Evolutionary conservation across 148 eudicot species (phyloP).

Genomic region (Nepenthes mirabilis): DNA sequence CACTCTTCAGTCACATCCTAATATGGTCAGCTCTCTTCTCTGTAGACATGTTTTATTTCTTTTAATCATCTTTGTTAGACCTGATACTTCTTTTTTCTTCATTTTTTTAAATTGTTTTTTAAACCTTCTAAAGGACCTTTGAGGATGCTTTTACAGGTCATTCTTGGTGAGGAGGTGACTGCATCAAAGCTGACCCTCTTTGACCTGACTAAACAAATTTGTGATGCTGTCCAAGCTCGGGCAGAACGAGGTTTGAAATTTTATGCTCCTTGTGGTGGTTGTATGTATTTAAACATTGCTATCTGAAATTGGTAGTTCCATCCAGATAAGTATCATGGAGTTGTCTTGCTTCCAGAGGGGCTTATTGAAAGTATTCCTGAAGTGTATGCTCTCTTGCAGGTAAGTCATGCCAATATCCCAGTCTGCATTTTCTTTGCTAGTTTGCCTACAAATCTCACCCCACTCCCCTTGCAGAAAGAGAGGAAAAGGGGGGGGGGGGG

Average conservation of each 20-base stretch:
- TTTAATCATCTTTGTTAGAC: background rate
- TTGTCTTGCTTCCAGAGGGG: conserved; percentile 91
- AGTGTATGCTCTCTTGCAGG: conserved; percentile 91
- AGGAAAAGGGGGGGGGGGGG: background rate
- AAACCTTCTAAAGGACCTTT: background rate
- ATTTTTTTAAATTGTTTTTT: background rate
- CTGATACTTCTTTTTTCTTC: conserved; percentile 1
- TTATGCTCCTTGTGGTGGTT: background rate
- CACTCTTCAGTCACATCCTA: conserved; percentile 97
- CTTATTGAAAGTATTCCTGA: conserved; percentile 98
- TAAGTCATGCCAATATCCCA: conserved; percentile 12
- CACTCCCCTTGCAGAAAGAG: background rate
- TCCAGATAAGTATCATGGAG: conserved; percentile 89
- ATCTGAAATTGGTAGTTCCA: conserved; percentile 10
- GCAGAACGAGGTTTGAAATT: conserved; percentile 55
- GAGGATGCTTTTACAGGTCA: conserved; percentile 37
- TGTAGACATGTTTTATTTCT: conserved; percentile 3
- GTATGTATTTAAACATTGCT: background rate
- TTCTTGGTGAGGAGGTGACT: conserved; percentile 93
- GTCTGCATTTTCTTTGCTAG: background rate
- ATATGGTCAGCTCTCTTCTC: conserved; percentile 49
- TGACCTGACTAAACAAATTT: conserved; percentile 82
- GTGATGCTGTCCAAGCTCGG: conserved; percentile 97
- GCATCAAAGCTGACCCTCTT: conserved; percentile 91
- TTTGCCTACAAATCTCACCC: background rate